phyloP scores from a whole-genome alignment of 2,329 filamentous ascomycete species.

The Bipolaris gigantea region DNA sequence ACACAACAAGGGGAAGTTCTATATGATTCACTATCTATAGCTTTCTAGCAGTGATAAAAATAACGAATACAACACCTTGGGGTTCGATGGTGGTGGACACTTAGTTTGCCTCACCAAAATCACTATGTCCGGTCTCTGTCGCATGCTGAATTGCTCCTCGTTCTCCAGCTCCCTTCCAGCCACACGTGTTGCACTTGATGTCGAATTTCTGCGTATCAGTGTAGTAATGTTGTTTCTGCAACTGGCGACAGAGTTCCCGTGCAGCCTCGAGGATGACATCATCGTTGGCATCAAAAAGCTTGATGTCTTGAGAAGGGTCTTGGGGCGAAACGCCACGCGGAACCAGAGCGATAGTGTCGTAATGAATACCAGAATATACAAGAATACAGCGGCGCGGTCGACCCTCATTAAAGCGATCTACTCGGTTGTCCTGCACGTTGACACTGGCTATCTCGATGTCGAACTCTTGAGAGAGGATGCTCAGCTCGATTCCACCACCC shows the following conservation, averaged over 20 bases:
- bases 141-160: slow-evolving; percentile 65
- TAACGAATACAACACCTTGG: not conserved
- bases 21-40: not conserved
- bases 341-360: slow-evolving; percentile 82
- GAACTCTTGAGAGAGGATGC: slow-evolving; percentile 82
- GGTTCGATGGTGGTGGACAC: not conserved
- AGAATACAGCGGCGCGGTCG: slow-evolving; percentile 69
- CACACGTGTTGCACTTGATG: slow-evolving; percentile 75
- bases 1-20: not conserved
- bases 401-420: slow-evolving; percentile 79
- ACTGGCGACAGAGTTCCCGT: slow-evolving; percentile 53
- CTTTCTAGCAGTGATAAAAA: not conserved
- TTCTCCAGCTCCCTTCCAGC: slow-evolving; percentile 69
- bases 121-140: slow-evolving; percentile 54
- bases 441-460: slow-evolving; percentile 82
- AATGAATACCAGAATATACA: slow-evolving; percentile 91
- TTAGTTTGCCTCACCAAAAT: slow-evolving; percentile 41
- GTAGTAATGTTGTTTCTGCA: slow-evolving; percentile 78
- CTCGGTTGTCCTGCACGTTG: slow-evolving; percentile 70
- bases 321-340: slow-evolving; percentile 59
- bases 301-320: slow-evolving; percentile 76
- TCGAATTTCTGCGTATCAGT: slow-evolving; percentile 83
- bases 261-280: slow-evolving; percentile 62
- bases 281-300: slow-evolving; percentile 66
- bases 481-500: slow-evolving; percentile 90